phyloP scores from a whole-genome alignment of 495 filamentous ascomycete genomes.

The Neurospora tetrasperma region DNA sequence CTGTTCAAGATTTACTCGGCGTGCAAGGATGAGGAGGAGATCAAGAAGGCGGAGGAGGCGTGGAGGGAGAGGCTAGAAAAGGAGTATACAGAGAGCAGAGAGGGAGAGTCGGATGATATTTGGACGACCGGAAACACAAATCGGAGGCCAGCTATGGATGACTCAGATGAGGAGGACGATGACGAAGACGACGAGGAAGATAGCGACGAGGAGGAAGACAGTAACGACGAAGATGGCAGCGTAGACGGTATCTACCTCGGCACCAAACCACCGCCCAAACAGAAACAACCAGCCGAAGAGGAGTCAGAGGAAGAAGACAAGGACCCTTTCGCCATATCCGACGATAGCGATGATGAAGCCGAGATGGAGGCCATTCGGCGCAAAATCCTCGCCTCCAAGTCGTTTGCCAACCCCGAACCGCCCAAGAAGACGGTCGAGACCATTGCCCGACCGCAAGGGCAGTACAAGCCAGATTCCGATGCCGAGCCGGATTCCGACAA shows the following conservation, averaged over 20 bases:
- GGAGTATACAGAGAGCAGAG: slow-evolving; percentile 76
- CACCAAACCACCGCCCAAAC: slow-evolving; percentile 35
- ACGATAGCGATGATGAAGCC: slow-evolving; percentile 67
- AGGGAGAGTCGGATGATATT: slow-evolving; percentile 53
- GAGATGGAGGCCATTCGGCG: slow-evolving; percentile 87
- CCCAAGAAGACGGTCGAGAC: slow-evolving; percentile 45
- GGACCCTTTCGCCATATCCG: slow-evolving; percentile 64
- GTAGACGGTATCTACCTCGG: slow-evolving; percentile 49
- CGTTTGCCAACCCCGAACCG: slow-evolving; percentile 58
- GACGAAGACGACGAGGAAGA: slow-evolving; percentile 33
- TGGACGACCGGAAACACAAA: slow-evolving; percentile 88
- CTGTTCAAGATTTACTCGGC: slow-evolving; percentile 76
- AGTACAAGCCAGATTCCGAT: slow-evolving; percentile 53
- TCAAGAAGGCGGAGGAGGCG: slow-evolving; percentile 74
- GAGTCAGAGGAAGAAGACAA: slow-evolving; percentile 28
- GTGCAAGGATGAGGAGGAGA: slow-evolving; percentile 70
- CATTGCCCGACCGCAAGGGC: slow-evolving; percentile 41
- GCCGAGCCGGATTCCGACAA: slow-evolving; percentile 63
- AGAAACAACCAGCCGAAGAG: slow-evolving; percentile 1
- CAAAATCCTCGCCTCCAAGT: slow-evolving; percentile 74
- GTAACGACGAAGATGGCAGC: slow-evolving; percentile 17
- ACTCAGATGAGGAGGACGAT: slow-evolving; percentile 44
- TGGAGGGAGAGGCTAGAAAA: slow-evolving; percentile 86
- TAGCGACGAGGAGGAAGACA: slow-evolving; percentile 28
- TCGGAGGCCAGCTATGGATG: slow-evolving; percentile 38